phyloP scores from a whole-genome alignment of 148 eudicot species.

The Nyssa sinensis region DNA sequence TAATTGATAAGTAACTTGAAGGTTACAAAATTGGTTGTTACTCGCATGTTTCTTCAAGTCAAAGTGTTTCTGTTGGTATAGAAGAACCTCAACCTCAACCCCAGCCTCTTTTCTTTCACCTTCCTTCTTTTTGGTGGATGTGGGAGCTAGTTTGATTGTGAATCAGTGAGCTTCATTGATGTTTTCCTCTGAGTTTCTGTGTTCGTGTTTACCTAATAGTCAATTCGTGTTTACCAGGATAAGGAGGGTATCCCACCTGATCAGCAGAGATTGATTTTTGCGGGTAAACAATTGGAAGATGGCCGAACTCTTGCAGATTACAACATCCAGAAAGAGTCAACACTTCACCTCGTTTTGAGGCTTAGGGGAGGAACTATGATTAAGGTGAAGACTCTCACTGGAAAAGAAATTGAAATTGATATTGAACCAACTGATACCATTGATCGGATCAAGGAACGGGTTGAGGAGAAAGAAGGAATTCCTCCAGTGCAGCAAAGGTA shows the following conservation, averaged over 20 bases:
- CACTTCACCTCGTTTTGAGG: conserved; percentile 40
- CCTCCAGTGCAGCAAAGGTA: conserved; percentile 62
- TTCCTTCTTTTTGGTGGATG: background rate
- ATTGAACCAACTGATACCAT: conserved; percentile 68
- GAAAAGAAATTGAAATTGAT: conserved; percentile 59
- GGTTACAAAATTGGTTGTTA: background rate
- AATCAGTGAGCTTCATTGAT: no score
- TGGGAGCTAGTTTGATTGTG: no score
- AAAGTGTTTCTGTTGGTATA: background rate
- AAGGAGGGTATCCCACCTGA: conserved; percentile 42
- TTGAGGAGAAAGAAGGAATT: conserved; percentile 65
- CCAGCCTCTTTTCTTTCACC: background rate
- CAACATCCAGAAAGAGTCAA: conserved; percentile 44
- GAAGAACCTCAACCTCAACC: background rate
- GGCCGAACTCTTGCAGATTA: conserved; percentile 45
- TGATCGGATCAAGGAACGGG: conserved; percentile 59
- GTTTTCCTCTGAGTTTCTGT: background rate
- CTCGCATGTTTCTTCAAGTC: background rate
- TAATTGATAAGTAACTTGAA: no score
- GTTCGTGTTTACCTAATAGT: background rate
- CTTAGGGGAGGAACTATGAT: conserved; percentile 63
- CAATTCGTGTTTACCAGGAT: conserved; percentile 21
- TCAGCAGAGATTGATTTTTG: conserved; percentile 43
- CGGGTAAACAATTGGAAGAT: conserved; percentile 44
- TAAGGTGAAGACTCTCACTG: conserved; percentile 62